Evolutionary conservation across 139 green algal species (phyloP), one percentile per base, ranked within the genome.

Genomic region (Choricystis sp.): DNA sequence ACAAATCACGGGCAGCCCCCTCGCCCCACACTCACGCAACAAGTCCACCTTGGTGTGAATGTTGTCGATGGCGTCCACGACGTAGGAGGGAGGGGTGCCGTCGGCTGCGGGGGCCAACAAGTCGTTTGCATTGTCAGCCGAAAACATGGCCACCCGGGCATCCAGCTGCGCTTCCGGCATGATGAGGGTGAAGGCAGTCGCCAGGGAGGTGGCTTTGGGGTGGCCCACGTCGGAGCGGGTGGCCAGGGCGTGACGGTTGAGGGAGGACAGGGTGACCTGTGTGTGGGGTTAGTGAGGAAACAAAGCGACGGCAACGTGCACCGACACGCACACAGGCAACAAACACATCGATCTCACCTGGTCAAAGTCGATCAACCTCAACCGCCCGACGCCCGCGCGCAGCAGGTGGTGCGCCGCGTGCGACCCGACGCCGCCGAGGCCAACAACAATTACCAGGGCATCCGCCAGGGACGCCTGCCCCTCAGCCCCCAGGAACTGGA

Each of bases 41-140:
- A 98, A 74, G 4, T 73, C 78, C 19, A 91, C 88, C 79, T 98
- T 99, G 29, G 92, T 99, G 81, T 96, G 82, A 19, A 97, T 92
- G 79, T 99, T 97, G 77, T 99, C 92, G 25, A 99, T 99, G 29
- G 86, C 89, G 70, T 99, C 92, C 3, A 98, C 31, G 28, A 99
- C 92, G 63, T 80, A 96, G 65, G 94, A 85, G n/a, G n/a, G n/a
- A n/a, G n/a, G n/a, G n/a, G n/a, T n/a, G n/a, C n/a, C n/a, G n/a
- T n/a, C n/a, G 0, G 89, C 88, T 16, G 60, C 25, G 0, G 87
- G 89, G 0, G 49, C 67, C 49, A 99, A 78, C 57, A 99, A 65
- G 64, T 74, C 56, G 24, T 95, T 86, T 49, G 88, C 79, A 1
- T 59, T 72, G 25, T 85, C 80, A 19, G 66, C 66, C 0, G 83